Base-by-base conservation (phyloP, 2,329 filamentous ascomycete species). In the Metarhizium album region DNA sequence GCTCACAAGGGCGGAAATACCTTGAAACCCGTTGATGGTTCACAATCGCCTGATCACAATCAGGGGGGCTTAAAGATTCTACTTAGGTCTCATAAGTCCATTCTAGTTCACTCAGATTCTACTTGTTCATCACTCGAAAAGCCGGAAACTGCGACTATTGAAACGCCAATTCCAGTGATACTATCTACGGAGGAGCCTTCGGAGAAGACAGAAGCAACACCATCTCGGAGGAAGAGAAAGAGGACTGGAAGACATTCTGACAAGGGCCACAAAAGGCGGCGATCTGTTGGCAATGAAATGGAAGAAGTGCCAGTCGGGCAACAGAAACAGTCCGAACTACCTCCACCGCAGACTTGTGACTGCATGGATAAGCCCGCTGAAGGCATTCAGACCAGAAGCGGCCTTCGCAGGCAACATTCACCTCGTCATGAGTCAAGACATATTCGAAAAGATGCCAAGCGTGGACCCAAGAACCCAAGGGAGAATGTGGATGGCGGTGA, bases 401-500 rank as follows among this genome's bases (percentile, higher is more conserved):
- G 59, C 35, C 51, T 53, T 23, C 55, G 57, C 55, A 51, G 45
- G 45, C 48, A 51, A 37, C 53, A 50, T 22, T 40, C 42, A 45
- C 27, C 8, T 24, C 35, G 11, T n/a, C 16, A 47, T 13, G 35
- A 38, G 23, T 45, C 42, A 11, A 13, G 42, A 20, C 23, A 20
- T 9, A 38, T 3, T 3, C 31, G 40, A 20, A 52, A 49, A 48
- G 45, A 51, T 35, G 18, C 9, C 23, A 27, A 45, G 27, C 29
- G 33, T 57, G 62, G 31, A 45, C 45, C 20, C n/a, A 20, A 22
- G 7, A 46, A 20, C 31, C 42, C 3, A 33, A 48, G 29, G 38
- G 23, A 54, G 45, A 55, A 40, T 23, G 52, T 50, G 33, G 62
- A 67, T 46, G 58, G 53, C 13, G 59, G 57, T 35, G 65, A 72